Conservation (phyloP, 2,329 filamentous ascomycete genomes). For the Clarireedia hainanense region DNA sequence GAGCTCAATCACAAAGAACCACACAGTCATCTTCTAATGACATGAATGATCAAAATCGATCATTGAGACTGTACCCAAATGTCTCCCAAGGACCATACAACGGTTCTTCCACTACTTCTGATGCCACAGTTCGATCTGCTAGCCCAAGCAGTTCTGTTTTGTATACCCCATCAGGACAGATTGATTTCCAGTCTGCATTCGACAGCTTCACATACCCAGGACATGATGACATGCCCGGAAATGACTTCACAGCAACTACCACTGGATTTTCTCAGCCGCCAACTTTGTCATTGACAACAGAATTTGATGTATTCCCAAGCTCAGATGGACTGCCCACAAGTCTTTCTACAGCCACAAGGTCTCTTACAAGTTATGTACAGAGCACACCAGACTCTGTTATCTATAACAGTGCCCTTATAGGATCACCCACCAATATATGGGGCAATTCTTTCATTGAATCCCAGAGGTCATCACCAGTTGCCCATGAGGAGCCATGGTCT, state of each 20-base stretch:
- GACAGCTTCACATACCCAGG: conserved; percentile 23
- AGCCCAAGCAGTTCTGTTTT: conserved; percentile 24
- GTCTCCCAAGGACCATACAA: conserved; percentile 26
- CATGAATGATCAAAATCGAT: conserved; percentile 24
- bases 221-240: conserved; percentile 21
- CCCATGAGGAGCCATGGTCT: conserved; percentile 19
- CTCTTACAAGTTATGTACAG: conserved; percentile 17
- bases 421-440: conserved; percentile 23
- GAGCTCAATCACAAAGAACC: conserved; percentile 23
- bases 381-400: conserved; percentile 16
- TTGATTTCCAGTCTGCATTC: conserved; percentile 23
- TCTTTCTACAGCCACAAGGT: conserved; percentile 12
- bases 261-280: conserved; percentile 15
- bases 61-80: conserved; percentile 22
- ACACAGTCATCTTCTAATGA: conserved; percentile 18
- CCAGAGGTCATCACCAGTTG: conserved; percentile 23
- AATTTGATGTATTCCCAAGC: conserved; percentile 19
- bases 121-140: conserved; percentile 26
- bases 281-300: conserved; percentile 17
- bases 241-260: conserved; percentile 21
- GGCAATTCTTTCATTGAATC: conserved; percentile 23
- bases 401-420: conserved; percentile 16
- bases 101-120: conserved; percentile 27
- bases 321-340: conserved; percentile 14
- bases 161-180: conserved; percentile 24